Conservation (phyloP, 208 protist species). For the Trypanosoma conorhini region DNA sequence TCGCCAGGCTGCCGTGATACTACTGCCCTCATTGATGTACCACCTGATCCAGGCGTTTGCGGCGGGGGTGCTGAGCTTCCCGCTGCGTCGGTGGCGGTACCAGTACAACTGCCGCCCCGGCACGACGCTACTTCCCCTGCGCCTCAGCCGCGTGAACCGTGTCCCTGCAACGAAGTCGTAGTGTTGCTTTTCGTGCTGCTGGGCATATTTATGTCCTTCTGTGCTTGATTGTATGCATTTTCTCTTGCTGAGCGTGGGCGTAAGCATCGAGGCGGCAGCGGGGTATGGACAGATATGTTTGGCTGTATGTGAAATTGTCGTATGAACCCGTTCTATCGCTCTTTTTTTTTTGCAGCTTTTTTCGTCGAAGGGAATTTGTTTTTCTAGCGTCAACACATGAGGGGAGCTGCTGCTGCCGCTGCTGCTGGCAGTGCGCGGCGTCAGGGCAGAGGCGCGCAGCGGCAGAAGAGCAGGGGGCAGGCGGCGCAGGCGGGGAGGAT, state of each 20-base stretch:
- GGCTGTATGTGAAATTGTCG: neutral
- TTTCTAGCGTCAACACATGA: neutral
- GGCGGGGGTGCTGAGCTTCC: constrained; percentile 18
- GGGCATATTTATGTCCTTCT: neutral
- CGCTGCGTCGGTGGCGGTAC: constrained; percentile 35
- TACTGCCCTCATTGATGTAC: constrained; percentile 27
- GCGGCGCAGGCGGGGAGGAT: neutral
- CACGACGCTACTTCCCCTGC: constrained; percentile 37
- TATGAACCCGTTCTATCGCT: neutral
- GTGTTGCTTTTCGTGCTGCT: neutral
- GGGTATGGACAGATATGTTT: neutral
- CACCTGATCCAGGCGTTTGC: constrained; percentile 30
- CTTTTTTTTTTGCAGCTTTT: neutral
- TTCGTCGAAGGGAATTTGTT: neutral
- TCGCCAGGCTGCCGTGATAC: constrained; percentile 11
- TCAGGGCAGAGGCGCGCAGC: too few relatives aligned
- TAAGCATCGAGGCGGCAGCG: neutral
- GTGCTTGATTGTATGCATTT: neutral
- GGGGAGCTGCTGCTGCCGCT: too few relatives aligned
- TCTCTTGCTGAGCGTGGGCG: too few relatives aligned
- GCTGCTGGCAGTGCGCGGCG: too few relatives aligned
- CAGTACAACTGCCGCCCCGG: constrained; percentile 40
- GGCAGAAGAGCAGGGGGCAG: too few relatives aligned
- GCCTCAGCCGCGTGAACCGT: constrained; percentile 24
- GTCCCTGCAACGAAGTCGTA: neutral